phyloP scores from a whole-genome alignment of 805 yeast genomes.

The Sungouiozyma intestinalis region DNA sequence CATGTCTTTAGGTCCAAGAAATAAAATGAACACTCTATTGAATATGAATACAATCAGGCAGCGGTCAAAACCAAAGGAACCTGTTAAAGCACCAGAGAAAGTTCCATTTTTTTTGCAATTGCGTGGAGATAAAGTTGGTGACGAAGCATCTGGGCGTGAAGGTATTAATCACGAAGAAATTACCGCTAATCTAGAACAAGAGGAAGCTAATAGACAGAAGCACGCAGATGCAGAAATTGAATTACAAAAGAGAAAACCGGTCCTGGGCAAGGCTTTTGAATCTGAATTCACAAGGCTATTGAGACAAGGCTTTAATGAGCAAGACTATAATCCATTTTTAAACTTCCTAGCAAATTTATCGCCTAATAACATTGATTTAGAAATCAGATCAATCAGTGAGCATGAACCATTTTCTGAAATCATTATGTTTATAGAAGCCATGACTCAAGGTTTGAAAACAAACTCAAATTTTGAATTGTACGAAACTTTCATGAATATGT shows the following conservation, averaged over 20 bases:
- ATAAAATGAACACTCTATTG: conserved; percentile 65
- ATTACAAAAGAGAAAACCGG: conserved; percentile 19
- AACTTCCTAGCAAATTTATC: conserved; percentile 46
- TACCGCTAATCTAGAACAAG: conserved; percentile 6
- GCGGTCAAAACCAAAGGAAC: conserved; percentile 84
- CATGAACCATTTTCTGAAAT: conserved; percentile 62
- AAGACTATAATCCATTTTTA: conserved; percentile 43
- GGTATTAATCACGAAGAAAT: conserved; percentile 18
- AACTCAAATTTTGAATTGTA: conserved; percentile 64
- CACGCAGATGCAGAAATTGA: conserved; percentile 23
- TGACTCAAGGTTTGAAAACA: conserved; percentile 44
- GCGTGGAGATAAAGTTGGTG: conserved; percentile 59
- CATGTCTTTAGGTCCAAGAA: conserved; percentile 65
- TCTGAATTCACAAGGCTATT: conserved; percentile 60
- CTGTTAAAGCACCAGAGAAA: conserved; percentile 73
- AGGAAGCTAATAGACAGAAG: conserved; percentile 8
- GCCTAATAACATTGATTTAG: conserved; percentile 76
- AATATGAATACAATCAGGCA: conserved; percentile 75
- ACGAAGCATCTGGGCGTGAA: conserved; percentile 43
- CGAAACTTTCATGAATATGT: conserved; percentile 69
- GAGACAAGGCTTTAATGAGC: conserved; percentile 37
- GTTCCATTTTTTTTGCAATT: conserved; percentile 74
- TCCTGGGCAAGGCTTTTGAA: conserved; percentile 43
- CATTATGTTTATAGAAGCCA: conserved; percentile 52
- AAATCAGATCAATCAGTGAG: conserved; percentile 66